Conservation (phyloP, 805 yeast genomes). For the Teunomyces tritomae region DNA sequence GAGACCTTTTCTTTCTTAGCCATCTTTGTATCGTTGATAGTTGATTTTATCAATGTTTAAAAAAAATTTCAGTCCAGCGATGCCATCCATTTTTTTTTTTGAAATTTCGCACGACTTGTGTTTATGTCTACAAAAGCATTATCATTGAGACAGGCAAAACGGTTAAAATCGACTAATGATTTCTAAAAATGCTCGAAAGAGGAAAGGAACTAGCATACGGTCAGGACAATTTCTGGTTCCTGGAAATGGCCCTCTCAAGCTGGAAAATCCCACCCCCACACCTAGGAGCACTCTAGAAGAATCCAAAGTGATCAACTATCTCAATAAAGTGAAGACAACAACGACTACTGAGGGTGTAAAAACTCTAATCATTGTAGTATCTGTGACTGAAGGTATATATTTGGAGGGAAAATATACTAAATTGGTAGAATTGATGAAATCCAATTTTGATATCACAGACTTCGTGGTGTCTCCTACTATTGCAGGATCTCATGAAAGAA, state of each 20-base stretch:
- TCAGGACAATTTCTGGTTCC: background rate
- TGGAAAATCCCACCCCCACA: conserved; percentile 3
- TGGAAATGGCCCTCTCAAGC: conserved; percentile 1
- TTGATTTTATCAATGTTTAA: background rate
- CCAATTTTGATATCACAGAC: conserved; percentile 20
- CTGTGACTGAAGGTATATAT: conserved; percentile 25
- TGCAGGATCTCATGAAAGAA: conserved; percentile 30
- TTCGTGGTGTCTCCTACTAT: conserved; percentile 18
- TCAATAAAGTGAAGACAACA: conserved; percentile 14
- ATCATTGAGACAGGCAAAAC: too few relatives aligned
- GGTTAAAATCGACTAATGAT: background rate
- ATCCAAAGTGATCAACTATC: conserved; percentile 22
- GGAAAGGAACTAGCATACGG: background rate
- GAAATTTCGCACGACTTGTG: background rate
- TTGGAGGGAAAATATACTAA: conserved; percentile 15
- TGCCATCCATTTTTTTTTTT: conserved; percentile 6
- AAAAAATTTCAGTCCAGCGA: conserved; percentile 10
- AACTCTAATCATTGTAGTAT: conserved; percentile 16
- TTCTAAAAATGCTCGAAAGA: background rate
- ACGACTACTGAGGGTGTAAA: background rate
- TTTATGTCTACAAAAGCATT: background rate
- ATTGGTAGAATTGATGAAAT: conserved; percentile 13
- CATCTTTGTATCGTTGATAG: conserved; percentile 20
- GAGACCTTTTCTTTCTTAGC: conserved; percentile 47
- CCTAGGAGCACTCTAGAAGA: conserved; percentile 18